Conservation (phyloP, 2,329 filamentous ascomycete species). For the Gaeumannomyces tritici region DNA sequence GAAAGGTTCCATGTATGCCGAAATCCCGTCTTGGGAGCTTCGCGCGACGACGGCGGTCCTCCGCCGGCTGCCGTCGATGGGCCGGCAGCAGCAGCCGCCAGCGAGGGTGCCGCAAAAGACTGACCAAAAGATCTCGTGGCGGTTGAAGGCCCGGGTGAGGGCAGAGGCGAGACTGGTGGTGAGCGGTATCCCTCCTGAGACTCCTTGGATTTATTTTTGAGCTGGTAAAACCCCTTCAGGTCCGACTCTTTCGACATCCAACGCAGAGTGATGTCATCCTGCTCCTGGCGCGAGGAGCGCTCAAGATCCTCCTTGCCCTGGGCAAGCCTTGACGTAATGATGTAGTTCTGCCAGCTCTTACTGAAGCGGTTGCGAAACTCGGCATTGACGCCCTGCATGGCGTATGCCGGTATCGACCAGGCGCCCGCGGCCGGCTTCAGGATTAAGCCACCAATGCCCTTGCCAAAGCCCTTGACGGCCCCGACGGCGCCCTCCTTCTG, state of each 20-base stretch:
- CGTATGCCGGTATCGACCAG: slow-evolving; percentile 68
- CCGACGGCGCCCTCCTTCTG: slow-evolving; percentile 39
- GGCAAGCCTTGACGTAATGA: slow-evolving; percentile 39
- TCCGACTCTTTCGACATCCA: slow-evolving; percentile 55
- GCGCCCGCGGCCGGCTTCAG: slow-evolving; percentile 72
- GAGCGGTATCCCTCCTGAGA: neutral
- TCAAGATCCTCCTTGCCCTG: slow-evolving; percentile 63
- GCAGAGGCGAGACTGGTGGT: slow-evolving; percentile 7
- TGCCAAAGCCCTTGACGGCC: slow-evolving; percentile 67
- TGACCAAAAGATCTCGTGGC: too few relatives aligned
- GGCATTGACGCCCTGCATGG: slow-evolving; percentile 73
- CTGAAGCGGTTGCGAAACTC: slow-evolving; percentile 64
- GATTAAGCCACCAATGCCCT: slow-evolving; percentile 70
- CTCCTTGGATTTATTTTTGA: slow-evolving; percentile 30
- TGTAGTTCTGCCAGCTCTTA: slow-evolving; percentile 54
- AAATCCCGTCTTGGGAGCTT: slow-evolving; percentile 33
- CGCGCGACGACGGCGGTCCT: slow-evolving; percentile 1
- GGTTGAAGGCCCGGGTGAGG: too few relatives aligned
- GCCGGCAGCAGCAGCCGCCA: slow-evolving; percentile 11
- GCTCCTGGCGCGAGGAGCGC: slow-evolving; percentile 45
- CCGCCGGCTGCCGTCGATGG: neutral
- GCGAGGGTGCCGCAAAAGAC: slow-evolving; percentile 17
- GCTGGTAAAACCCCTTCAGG: slow-evolving; percentile 49
- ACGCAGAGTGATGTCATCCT: slow-evolving; percentile 50
- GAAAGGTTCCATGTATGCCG: slow-evolving; percentile 35